A percentile compares a stretch with the other conserved stretches of the same genome.
Evolutionary conservation across 1,284 basidiomycete genomes (phyloP).

Genomic region (Trametes pubescens): DNA sequence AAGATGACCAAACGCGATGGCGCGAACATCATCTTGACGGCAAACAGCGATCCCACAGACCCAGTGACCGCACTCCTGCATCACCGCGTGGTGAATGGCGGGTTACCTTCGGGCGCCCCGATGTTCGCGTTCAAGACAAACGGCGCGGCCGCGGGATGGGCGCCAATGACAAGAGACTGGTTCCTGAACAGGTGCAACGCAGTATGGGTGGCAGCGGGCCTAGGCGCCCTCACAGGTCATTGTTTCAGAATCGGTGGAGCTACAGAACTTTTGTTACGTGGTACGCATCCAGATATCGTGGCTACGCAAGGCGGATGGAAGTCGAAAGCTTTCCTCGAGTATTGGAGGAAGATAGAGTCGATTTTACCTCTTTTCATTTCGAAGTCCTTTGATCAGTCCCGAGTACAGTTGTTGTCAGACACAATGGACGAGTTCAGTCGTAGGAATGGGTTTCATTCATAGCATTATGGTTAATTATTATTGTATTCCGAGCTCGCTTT

Average conservation of each 20-base stretch:
- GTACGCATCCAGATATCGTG: slow-evolving; percentile 39
- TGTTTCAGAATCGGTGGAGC: slow-evolving; percentile 44
- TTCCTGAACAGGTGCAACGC: slow-evolving; percentile 30
- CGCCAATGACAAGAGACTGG: slow-evolving; percentile 21
- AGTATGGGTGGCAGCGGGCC: slow-evolving; percentile 23
- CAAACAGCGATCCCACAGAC: background rate
- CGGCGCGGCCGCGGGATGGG: slow-evolving; percentile 16
- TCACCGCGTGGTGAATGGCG: background rate
- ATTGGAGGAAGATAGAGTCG: slow-evolving; percentile 37
- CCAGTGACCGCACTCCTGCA: background rate
- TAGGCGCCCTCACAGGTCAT: slow-evolving; percentile 34
- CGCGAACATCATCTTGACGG: background rate
- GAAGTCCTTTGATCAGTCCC: slow-evolving; percentile 5
- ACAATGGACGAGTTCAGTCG: background rate
- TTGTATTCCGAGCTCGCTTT: slow-evolving; percentile 1
- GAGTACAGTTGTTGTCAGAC: slow-evolving; percentile 5
- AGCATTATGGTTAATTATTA: background rate
- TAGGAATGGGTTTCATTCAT: background rate
- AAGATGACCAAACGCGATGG: background rate
- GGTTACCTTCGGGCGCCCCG: background rate
- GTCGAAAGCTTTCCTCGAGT: slow-evolving; percentile 41
- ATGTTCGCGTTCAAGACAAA: background rate
- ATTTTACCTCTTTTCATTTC: slow-evolving; percentile 21
- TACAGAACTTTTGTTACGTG: slow-evolving; percentile 36
- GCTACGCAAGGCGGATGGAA: slow-evolving; percentile 40